Percentiles rank a stretch among this genome's conserved stretches.
phyloP scores from a whole-genome alignment of 805 yeast genomes.

The Starmerella apis region DNA sequence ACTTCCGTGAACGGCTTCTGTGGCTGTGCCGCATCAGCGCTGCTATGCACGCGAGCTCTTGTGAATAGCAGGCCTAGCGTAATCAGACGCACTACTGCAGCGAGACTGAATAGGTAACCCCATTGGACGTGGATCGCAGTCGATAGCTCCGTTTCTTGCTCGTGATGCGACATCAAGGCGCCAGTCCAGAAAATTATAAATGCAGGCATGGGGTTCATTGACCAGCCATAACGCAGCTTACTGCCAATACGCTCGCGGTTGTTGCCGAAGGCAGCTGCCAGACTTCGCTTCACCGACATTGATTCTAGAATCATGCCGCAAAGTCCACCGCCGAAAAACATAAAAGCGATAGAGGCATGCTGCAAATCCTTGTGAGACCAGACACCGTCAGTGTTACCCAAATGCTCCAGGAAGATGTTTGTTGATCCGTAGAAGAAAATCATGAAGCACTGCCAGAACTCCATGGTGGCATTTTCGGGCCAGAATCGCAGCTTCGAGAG shows the following conservation, averaged over 20 bases:
- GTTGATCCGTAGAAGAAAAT: slow-evolving; percentile 84
- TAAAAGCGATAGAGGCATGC: slow-evolving; percentile 82
- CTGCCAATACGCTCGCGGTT: not conserved
- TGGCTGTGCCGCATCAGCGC: slow-evolving; percentile 35
- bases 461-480: slow-evolving; percentile 60
- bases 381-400: slow-evolving; percentile 62
- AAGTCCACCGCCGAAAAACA: slow-evolving; percentile 83
- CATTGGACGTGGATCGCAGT: slow-evolving; percentile 81
- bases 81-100: slow-evolving; percentile 61
- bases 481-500: slow-evolving; percentile 9
- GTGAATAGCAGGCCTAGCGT: slow-evolving; percentile 48
- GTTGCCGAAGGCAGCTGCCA: slow-evolving; percentile 22
- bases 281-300: slow-evolving; percentile 28
- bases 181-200: slow-evolving; percentile 96
- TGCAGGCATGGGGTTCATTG: slow-evolving; percentile 91
- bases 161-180: slow-evolving; percentile 85
- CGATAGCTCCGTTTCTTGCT: slow-evolving; percentile 68
- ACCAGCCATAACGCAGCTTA: slow-evolving; percentile 34
- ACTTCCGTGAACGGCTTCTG: slow-evolving; percentile 80
- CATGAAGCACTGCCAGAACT: slow-evolving; percentile 65
- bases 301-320: slow-evolving; percentile 78
- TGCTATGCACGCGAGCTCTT: slow-evolving; percentile 18
- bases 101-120: slow-evolving; percentile 79
- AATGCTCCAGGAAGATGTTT: slow-evolving; percentile 81
- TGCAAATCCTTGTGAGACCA: slow-evolving; percentile 89